These are phyloP conservation scores for Syncephalastrum contaminatum DNA, from an alignment of 371 early-diverging fungal species.

Conservation along the genomic window DNA sequence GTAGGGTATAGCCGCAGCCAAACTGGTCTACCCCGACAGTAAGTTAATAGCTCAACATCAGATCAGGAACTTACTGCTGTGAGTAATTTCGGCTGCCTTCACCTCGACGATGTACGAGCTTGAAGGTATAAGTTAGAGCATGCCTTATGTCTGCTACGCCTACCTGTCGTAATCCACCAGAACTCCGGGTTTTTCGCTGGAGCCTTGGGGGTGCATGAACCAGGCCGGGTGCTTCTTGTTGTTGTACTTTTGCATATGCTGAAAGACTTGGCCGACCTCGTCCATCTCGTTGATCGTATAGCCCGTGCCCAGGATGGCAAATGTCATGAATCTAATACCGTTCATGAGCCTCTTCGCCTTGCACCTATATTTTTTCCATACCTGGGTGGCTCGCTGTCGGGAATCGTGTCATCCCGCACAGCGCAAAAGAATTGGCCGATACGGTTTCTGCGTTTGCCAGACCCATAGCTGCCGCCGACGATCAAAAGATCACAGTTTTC, in stretches of 20 bases:
- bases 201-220: constrained; percentile 51
- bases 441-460: constrained; percentile 60
- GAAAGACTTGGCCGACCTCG: constrained; percentile 36
- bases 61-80: constrained; percentile 15
- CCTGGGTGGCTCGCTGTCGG: constrained; percentile 23
- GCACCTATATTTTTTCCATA: constrained; percentile 11
- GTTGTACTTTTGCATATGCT: constrained; percentile 31
- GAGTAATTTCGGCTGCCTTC: constrained; percentile 65
- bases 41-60: not conserved
- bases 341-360: not conserved
- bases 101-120: constrained; percentile 68
- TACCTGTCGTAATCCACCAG: constrained; percentile 58
- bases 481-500: constrained; percentile 75
- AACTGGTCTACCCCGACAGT: constrained; percentile 34
- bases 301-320: constrained; percentile 73
- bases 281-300: constrained; percentile 57
- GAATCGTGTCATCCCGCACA: constrained; percentile 55
- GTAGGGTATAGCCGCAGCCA: constrained; percentile 62
- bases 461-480: constrained; percentile 62
- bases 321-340: constrained; percentile 49
- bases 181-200: constrained; percentile 70
- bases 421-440: constrained; percentile 70
- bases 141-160: constrained; percentile 2
- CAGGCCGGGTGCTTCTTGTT: constrained; percentile 52
- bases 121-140: not conserved